Percentiles rank a stretch among this genome's conserved stretches.
These are phyloP conservation scores for Sordariomycetes sp. DNA, from an alignment of 2,329 filamentous ascomycete species.

Conservation along the genomic window DNA sequence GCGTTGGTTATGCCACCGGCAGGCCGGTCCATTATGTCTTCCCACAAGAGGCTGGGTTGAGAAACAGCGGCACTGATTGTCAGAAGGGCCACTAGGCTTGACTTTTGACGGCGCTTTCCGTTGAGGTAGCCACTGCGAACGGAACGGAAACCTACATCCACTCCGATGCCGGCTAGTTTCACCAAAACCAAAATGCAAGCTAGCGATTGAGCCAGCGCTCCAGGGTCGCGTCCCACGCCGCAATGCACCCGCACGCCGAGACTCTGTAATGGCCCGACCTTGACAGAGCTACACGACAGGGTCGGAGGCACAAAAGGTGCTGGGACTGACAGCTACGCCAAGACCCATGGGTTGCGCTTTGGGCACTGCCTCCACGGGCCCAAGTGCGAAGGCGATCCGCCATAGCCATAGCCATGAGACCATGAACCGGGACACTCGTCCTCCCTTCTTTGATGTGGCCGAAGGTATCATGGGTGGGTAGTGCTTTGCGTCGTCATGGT, in stretches of 20 bases:
- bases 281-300: not conserved
- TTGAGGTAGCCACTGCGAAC: not conserved
- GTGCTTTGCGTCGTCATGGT: too few species aligned
- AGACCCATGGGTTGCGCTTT: too few species aligned
- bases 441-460: too few species aligned
- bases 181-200: not conserved
- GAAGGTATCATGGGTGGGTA: too few species aligned
- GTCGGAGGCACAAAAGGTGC: not conserved
- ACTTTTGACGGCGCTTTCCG: not conserved
- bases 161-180: not conserved
- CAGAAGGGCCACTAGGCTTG: not conserved
- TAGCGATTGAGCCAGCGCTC: not conserved
- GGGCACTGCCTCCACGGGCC: too few species aligned
- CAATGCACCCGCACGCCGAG: not conserved
- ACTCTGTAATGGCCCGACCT: not conserved
- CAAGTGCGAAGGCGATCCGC: too few species aligned
- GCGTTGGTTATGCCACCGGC: too few species aligned
- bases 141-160: constrained; percentile 8
- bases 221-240: not conserved
- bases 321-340: too few species aligned
- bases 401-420: too few species aligned
- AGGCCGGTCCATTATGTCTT: not conserved
- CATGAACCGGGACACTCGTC: too few species aligned
- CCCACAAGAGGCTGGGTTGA: not conserved
- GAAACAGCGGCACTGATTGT: not conserved